phyloP scores from a whole-genome alignment of 805 yeast genomes.

The Saccharomyces kudriavzevii region DNA sequence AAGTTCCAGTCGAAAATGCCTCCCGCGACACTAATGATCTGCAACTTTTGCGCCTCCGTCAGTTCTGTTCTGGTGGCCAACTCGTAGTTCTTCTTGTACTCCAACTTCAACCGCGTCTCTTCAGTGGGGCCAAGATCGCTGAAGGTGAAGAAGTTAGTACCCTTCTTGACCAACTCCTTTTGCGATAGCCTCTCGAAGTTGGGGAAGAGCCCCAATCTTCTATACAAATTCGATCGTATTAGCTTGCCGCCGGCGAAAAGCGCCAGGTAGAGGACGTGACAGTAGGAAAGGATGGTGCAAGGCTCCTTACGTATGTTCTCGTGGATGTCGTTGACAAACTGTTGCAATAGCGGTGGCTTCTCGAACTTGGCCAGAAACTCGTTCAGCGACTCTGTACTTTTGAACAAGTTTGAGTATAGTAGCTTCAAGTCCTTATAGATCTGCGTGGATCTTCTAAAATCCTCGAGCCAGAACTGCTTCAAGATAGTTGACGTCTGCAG shows the following conservation, averaged over 20 bases:
- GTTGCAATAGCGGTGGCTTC: constrained; percentile 48
- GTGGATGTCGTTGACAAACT: constrained; percentile 53
- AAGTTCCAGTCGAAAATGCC: constrained; percentile 58
- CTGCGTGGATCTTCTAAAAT: constrained; percentile 51
- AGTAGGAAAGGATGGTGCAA: constrained; percentile 63
- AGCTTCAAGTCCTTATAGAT: constrained; percentile 57
- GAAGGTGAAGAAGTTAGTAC: constrained; percentile 53
- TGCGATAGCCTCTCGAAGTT: constrained; percentile 58
- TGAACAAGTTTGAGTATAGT: constrained; percentile 45
- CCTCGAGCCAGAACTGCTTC: constrained; percentile 58
- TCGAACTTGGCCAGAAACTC: constrained; percentile 5
- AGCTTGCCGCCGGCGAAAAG: constrained; percentile 80
- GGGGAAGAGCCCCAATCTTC: constrained; percentile 68
- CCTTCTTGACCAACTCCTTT: constrained; percentile 51
- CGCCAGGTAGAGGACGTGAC: constrained; percentile 80
- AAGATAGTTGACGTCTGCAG: constrained; percentile 39
- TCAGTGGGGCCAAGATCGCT: constrained; percentile 50
- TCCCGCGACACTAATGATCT: constrained; percentile 59
- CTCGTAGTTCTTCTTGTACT: constrained; percentile 71
- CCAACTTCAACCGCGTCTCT: constrained; percentile 53
- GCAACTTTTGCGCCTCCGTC: constrained; percentile 61
- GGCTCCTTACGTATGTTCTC: constrained; percentile 53
- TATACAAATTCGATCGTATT: constrained; percentile 56
- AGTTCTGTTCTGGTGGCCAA: constrained; percentile 63
- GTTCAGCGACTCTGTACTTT: constrained; percentile 5